Base-by-base conservation (phyloP, 164 flowering plant genomes). In the Kalanchoe fedtschenkoi region DNA sequence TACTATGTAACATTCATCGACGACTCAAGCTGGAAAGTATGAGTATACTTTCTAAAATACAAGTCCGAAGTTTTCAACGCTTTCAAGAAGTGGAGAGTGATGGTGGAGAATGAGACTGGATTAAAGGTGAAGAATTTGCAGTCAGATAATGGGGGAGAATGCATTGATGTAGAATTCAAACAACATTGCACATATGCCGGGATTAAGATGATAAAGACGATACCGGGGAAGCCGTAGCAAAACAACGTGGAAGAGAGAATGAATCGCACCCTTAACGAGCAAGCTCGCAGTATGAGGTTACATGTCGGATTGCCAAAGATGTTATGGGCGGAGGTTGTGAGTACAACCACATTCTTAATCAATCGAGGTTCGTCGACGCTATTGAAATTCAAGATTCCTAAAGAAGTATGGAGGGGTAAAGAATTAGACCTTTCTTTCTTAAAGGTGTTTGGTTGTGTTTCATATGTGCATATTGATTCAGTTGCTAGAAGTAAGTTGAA, bases 271-370 rank as follows among this genome's bases (percentile, higher is more conserved):
- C 33, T 65, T 2, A 59, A 22, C 33, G 56, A 65, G 57, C 16
- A 43, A 13, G 62, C 68, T 9, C 42, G 63, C 19, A 59, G 62
- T 22, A 58, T 58, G 63, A 6, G 62, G 21, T 9, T 58, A 2
- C 68, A 65, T 19, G 32, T 15, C 33, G 41, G 56, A 1, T 32
- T 65, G 32, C 57, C 44, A 0, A 65, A 58, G 53, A 13, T 5
- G n/a, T 30, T 65, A 30, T 57, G 37, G 56, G 42, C 41, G 5
- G 62, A 65, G 17, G 55, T n/a, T n/a, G n/a, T n/a, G n/a, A n/a
- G n/a, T n/a, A n/a, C n/a, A n/a, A n/a, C n/a, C n/a, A n/a, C n/a
- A n/a, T n/a, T n/a, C n/a, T n/a, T n/a, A n/a, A n/a, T n/a, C n/a
- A n/a, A n/a, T n/a, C n/a, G n/a, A n/a, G n/a, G n/a, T n/a, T n/a